Evolutionary conservation across 306 rosid genomes (phyloP).

Genomic region (Ormosia emarginata): DNA sequence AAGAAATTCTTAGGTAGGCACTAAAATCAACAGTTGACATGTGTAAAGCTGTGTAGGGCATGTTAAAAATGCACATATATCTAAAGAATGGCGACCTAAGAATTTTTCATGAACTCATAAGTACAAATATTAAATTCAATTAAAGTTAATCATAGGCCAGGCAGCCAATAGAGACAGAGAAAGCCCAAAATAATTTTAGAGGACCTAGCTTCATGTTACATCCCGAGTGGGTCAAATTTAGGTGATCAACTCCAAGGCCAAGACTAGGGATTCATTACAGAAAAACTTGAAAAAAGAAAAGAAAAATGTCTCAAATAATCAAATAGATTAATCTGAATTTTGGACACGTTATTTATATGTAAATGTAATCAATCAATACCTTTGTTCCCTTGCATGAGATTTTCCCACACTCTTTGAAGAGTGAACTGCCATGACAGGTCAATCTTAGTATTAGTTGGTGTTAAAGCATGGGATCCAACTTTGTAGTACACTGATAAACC

Average conservation of each 20-base stretch:
- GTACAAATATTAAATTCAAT: background rate
- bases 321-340: background rate
- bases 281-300: background rate
- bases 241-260: background rate
- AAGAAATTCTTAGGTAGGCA: background rate
- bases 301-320: background rate
- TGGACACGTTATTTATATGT: background rate
- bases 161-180: background rate
- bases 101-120: background rate
- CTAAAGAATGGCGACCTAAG: background rate
- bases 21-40: background rate
- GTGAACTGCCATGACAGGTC: slow-evolving; percentile 91
- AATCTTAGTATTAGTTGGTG: slow-evolving; percentile 47
- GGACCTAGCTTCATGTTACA: background rate
- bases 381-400: slow-evolving; percentile 56
- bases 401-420: slow-evolving; percentile 84
- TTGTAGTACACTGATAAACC: slow-evolving; percentile 69
- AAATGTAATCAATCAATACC: slow-evolving; percentile 44
- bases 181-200: background rate
- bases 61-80: background rate
- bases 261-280: background rate
- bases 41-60: background rate
- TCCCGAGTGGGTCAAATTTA: background rate
- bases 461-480: slow-evolving; percentile 69
- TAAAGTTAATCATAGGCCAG: background rate